phyloP scores from a whole-genome alignment of 1,284 basidiomycete species.

The Athelia sp. region DNA sequence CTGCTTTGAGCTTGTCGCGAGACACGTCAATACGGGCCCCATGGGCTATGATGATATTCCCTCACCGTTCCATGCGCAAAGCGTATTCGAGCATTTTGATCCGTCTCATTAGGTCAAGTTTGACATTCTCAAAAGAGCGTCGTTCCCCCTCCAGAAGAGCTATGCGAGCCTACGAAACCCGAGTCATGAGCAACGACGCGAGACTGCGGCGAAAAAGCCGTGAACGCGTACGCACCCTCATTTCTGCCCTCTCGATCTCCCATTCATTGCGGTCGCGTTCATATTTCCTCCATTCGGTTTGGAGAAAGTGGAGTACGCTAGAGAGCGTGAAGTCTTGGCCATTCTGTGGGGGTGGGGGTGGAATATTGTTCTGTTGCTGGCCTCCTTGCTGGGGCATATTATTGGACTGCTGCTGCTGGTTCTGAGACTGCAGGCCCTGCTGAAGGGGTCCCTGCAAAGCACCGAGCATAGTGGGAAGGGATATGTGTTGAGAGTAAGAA shows the following conservation, averaged over 20 bases:
- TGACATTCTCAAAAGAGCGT: conserved; percentile 94
- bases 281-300: conserved; percentile 96
- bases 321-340: conserved; percentile 91
- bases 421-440: conserved; percentile 36
- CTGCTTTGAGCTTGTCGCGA: conserved; percentile 68
- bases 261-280: conserved; percentile 98
- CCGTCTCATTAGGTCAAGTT: conserved; percentile 90
- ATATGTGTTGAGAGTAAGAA: conserved; percentile 18
- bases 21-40: conserved; percentile 24
- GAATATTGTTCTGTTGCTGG: conserved; percentile 56
- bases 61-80: conserved; percentile 87
- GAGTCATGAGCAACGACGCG: conserved; percentile 19
- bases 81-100: conserved; percentile 99
- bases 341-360: conserved; percentile 70
- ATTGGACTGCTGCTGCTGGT: conserved; percentile 43
- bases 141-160: conserved; percentile 97
- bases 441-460: conserved; percentile 56
- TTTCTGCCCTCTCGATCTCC: conserved; percentile 99
- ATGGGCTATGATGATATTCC: conserved; percentile 8
- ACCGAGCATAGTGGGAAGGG: conserved; percentile 54
- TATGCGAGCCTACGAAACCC: conserved; percentile 77
- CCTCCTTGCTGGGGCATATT: conserved; percentile 46
- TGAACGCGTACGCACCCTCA: conserved; percentile 75
- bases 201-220: conserved; percentile 19
- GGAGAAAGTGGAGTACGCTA: conserved; percentile 93